Evolutionary conservation across 768 basidiomycete genomes (phyloP).

Genomic region (Mrakia gelida): DNA sequence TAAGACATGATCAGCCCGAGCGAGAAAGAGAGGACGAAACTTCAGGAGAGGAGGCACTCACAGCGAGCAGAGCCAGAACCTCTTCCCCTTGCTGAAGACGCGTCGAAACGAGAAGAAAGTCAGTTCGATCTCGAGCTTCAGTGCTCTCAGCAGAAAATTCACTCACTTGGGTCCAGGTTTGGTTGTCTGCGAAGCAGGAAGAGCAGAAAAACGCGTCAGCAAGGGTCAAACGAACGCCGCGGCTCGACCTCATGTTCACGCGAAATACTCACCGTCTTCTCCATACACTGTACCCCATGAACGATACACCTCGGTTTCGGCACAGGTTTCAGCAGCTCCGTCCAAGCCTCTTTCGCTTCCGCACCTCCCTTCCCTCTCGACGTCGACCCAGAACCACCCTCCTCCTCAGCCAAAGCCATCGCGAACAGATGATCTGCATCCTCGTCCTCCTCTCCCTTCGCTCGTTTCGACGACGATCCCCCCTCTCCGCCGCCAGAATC

Average conservation of each 20-base stretch:
- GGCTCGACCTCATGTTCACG: neutral
- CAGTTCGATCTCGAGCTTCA: neutral
- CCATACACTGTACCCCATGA: slow-evolving; percentile 20
- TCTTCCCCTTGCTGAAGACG: slow-evolving; percentile 23
- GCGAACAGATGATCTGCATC: slow-evolving; percentile 18
- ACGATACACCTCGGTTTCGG: slow-evolving; percentile 22
- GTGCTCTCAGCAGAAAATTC: too few relatives aligned
- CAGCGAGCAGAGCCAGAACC: slow-evolving; percentile 27
- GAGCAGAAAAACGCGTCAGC: neutral
- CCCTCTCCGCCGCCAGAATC: too few relatives aligned
- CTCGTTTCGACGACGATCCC: neutral
- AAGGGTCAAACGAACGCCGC: neutral
- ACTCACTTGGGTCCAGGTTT: slow-evolving; percentile 29
- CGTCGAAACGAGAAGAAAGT: too few relatives aligned
- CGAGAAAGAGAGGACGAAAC: neutral
- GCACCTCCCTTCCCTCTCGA: neutral
- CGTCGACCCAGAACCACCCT: neutral
- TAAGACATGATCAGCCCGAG: neutral
- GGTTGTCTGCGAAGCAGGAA: neutral
- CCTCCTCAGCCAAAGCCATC: slow-evolving; percentile 13
- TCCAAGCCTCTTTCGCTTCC: slow-evolving; percentile 3
- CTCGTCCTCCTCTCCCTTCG: neutral
- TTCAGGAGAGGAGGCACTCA: neutral
- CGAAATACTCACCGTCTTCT: slow-evolving; percentile 8
- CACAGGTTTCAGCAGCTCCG: neutral